Conservation (phyloP, 768 basidiomycete genomes). For the Pisolithus tinctorius region DNA sequence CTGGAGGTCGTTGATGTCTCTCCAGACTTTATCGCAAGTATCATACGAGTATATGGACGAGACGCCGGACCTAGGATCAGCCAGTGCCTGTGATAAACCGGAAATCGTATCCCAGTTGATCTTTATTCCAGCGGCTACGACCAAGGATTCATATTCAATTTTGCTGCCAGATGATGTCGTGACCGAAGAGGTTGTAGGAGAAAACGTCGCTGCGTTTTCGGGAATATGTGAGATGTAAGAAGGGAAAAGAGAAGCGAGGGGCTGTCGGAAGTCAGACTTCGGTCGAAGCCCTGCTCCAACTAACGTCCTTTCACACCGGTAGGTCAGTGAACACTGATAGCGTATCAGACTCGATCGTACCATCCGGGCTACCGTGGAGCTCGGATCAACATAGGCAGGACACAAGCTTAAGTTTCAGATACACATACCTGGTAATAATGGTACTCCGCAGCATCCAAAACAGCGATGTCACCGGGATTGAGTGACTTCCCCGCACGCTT, state of each 20-base stretch:
- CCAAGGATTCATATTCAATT: slow-evolving; percentile 75
- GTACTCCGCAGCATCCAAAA: slow-evolving; percentile 73
- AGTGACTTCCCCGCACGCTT: slow-evolving; percentile 60
- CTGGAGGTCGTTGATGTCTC: slow-evolving; percentile 68
- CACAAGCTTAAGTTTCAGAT: not conserved
- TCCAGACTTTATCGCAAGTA: slow-evolving; percentile 86
- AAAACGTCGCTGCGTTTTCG: slow-evolving; percentile 67
- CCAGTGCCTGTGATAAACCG: slow-evolving; percentile 70
- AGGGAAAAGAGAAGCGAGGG: slow-evolving; percentile 68
- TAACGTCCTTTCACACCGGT: slow-evolving; percentile 60
- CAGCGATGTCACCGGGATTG: slow-evolving; percentile 70
- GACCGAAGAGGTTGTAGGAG: slow-evolving; percentile 67
- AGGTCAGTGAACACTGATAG: not conserved
- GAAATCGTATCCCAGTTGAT: slow-evolving; percentile 74
- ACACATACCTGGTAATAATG: slow-evolving; percentile 77
- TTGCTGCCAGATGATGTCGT: slow-evolving; percentile 64
- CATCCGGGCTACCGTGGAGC: slow-evolving; percentile 72
- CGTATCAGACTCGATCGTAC: slow-evolving; percentile 34
- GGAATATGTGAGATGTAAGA: slow-evolving; percentile 62
- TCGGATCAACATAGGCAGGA: not conserved
- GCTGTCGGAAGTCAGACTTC: slow-evolving; percentile 63
- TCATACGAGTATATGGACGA: slow-evolving; percentile 90
- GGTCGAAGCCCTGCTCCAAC: slow-evolving; percentile 80
- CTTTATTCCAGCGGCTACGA: slow-evolving; percentile 86
- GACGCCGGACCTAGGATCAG: slow-evolving; percentile 73